Base-by-base conservation (phyloP, 768 basidiomycete genomes). In the Rhizopogon salebrosus region DNA sequence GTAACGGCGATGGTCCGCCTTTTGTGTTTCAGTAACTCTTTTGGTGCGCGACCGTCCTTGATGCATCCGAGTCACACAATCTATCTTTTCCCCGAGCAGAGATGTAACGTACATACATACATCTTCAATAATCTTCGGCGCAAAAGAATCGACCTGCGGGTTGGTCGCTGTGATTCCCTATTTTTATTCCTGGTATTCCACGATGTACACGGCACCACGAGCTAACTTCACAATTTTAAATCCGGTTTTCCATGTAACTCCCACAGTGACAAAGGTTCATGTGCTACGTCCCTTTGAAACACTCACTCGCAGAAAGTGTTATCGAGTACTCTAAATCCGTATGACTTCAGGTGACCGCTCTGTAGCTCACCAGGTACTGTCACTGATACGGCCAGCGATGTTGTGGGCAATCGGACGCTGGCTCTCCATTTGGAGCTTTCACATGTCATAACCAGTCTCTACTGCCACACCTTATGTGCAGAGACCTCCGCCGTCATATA, bases 271-370 rank as follows among this genome's bases (percentile, higher is more conserved):
- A 34, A 10, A 13, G 29, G 4, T 46, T 8, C 29, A 13, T 20
- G 11, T 39, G n/a, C 38, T 39, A 11, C 38, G 5, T 22, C 38
- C 38, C 11, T 46, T 34, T 5, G 20, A 38, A 38, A 18, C 37
- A 38, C 8, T 18, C 13, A 38, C n/a, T 38, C 31, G 11, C 45
- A 46, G 8, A 34, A n/a, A 34, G 14, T 13, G 42, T 18, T 6
- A 43, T 43, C 42, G 11, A 6, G 29, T 18, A 20, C 10, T 27
- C n/a, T 26, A 6, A 10, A 29, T 31, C 18, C 20, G 31, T 46
- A 18, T 46, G 29, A 46, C 36, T 27, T 36, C 59, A 52, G 55
- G 22, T 42, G 45, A 43, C 35, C 45, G 8, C 6, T 38, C 18
- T 7, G 14, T 23, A 3, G 18, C 23, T 39, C 23, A 41, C 40